Evolutionary conservation across 2,329 filamentous ascomycete genomes (phyloP), one percentile per base, ranked within the genome.

Genomic region (Elsinoe ampelina): DNA sequence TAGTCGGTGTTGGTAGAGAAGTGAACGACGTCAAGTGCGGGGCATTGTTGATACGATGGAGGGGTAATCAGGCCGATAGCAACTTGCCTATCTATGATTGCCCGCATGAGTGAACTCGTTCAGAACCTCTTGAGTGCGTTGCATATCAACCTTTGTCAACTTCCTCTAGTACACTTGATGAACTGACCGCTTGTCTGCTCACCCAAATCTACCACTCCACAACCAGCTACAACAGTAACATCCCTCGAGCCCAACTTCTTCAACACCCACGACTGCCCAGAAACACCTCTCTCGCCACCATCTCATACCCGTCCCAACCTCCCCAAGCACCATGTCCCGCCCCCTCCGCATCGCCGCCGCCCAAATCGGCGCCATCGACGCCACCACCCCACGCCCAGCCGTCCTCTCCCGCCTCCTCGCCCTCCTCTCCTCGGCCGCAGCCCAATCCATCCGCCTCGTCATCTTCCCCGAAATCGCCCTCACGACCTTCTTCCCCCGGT

Each of bases 401-500:
- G 74, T 73, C 5, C 64, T 81, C n/a, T 57, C 66, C 2, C 74
- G 79, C 11, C 77, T 81, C 68, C 66, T 80, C 59, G 66, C 66
- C 17, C 72, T 81, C 26, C 73, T 82, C 20, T 67, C 73, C 15
- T 64, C 72, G 42, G 78, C 78, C 11, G 70, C 73, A 1, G 56
- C 66, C 2, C 65, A 75, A 56, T 71, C 71, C 13, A 77, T 76
- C 41, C 70, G 76, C 59, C 65, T 81, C 1, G 73, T 80, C 8
- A 72, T 80, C 30, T 81, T 76, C 60, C 79, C 78, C 1, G 79
- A 81, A 65, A 70, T 73, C n/a, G 74, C 78, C 10, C 71, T 81
- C 11, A 80, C 78, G 0, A 81, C 78, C 0, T 81, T 82, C 70
- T 81, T 81, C 63, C 78, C 79, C 0, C 73, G 76, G 4, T 73